Evolutionary conservation across 73 alveolate genomes (phyloP), one percentile per base, ranked within the genome.

Genomic region (Symbiodinium natans): DNA sequence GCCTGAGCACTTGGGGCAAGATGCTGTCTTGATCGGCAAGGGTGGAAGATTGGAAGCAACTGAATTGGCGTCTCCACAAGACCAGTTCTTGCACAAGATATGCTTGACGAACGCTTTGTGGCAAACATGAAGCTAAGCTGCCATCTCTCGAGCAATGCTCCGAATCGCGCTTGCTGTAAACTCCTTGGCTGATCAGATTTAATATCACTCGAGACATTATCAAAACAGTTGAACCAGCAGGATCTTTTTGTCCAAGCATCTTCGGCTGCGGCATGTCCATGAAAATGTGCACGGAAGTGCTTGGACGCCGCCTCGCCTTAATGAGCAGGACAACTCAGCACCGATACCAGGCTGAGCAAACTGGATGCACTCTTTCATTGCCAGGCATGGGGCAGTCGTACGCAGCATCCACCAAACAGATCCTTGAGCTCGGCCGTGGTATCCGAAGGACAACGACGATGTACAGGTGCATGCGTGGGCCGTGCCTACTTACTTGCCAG

Each of bases 391-490:
- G 17, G 46, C 95, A 89, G 46, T 89, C 95, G 27, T 89, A 89
- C 68, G 95, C 82, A n/a, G 95, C 95, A 41, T 89, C 95, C 86
- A 89, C 95, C 74, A 89, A 68, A n/a, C 95, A 89, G 46, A 89
- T 89, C 95, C 95, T 89, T 10, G 1, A 19, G 27, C 71, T 29
- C 52, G 40, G 13, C 8, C 23, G 36, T 27, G 11, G 25, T 56
- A 80, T 39, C 56, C 15, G 25, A n/a, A 11, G 41, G 25, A 80
- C 63, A 11, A 41, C 43, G 34, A 31, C 6, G 85, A 33, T n/a
- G 85, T n/a, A 8, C 46, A n/a, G n/a, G n/a, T n/a, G n/a, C n/a
- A n/a, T n/a, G n/a, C n/a, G n/a, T n/a, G n/a, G n/a, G n/a, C n/a
- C n/a, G n/a, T n/a, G n/a, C n/a, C n/a, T n/a, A n/a, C n/a, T n/a